Conservation (phyloP, 2,329 filamentous ascomycete genomes). For the Pseudogymnoascus sp. region DNA sequence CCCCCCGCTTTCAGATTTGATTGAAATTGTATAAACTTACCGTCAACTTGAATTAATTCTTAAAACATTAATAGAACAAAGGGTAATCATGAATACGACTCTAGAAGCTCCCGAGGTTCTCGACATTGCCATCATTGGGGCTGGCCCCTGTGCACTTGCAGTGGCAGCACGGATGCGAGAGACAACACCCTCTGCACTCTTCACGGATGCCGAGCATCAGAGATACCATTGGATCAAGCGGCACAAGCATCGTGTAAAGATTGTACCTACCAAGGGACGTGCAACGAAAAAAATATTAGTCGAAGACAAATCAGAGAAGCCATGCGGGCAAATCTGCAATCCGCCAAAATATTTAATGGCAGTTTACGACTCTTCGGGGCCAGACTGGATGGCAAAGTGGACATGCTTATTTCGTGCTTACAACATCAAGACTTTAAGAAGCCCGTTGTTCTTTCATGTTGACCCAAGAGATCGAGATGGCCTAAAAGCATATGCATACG, state of each 20-base stretch:
- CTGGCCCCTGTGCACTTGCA: constrained; percentile 66
- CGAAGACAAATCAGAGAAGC: constrained; percentile 35
- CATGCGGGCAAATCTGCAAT: constrained; percentile 26
- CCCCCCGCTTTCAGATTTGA: background rate
- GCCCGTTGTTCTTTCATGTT: constrained; percentile 76
- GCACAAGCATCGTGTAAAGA: background rate
- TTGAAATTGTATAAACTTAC: background rate
- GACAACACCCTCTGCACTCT: constrained; percentile 65
- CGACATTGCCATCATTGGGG: constrained; percentile 57
- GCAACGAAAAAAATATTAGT: background rate
- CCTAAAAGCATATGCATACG: constrained; percentile 59
- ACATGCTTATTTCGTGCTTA: constrained; percentile 59
- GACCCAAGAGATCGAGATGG: constrained; percentile 69
- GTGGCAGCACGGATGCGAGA: constrained; percentile 65
- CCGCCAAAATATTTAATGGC: constrained; percentile 33
- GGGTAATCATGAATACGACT: background rate
- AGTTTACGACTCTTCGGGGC: constrained; percentile 58
- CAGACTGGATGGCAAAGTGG: constrained; percentile 64
- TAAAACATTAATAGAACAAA: constrained; percentile 22
- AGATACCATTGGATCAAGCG: constrained; percentile 64
- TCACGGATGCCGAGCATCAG: constrained; percentile 75
- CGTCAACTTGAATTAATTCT: constrained; percentile 28
- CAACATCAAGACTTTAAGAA: constrained; percentile 63
- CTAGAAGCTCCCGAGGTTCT: constrained; percentile 30
- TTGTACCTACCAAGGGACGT: constrained; percentile 3